Evolutionary conservation across 192 early-diverging fungal species (phyloP).

Genomic region (Neocallimastix lanati): DNA sequence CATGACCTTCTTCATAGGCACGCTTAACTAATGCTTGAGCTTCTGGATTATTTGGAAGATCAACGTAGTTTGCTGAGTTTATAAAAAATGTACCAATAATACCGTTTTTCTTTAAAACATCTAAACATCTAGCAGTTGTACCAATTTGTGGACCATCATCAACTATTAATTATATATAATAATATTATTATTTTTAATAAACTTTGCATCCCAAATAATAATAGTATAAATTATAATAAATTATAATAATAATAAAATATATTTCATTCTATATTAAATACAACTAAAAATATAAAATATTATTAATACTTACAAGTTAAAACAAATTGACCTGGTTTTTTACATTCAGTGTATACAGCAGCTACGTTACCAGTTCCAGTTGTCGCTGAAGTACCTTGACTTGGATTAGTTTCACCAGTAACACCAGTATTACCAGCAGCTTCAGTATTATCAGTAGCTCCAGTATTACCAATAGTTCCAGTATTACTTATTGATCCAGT

Average conservation of each 20-base stretch:
- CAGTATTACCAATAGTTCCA: no score
- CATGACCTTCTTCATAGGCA: not conserved
- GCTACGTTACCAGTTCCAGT: not conserved
- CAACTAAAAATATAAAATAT: no score
- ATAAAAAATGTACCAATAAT: not conserved
- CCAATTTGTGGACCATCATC: not conserved
- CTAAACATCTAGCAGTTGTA: not conserved
- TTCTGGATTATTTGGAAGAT: not conserved
- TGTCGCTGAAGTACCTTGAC: no score
- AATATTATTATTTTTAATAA: no score
- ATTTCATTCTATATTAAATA: no score
- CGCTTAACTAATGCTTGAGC: not conserved
- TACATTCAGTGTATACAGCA: not conserved
- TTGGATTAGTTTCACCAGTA: no score
- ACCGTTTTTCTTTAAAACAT: not conserved
- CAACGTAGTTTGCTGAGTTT: not conserved
- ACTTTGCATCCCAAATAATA: no score
- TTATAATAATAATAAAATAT: no score
- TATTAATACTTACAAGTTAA: not conserved
- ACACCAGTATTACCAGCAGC: no score
- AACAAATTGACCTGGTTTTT: not conserved
- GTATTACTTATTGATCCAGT: no score
- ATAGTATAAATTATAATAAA: no score
- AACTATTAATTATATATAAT: not conserved
- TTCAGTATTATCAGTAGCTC: no score